Percentiles rank a stretch among this genome's conserved stretches.
Evolutionary conservation across 2,329 filamentous ascomycete genomes (phyloP).

Genomic region (Penicillium hesseltinei): DNA sequence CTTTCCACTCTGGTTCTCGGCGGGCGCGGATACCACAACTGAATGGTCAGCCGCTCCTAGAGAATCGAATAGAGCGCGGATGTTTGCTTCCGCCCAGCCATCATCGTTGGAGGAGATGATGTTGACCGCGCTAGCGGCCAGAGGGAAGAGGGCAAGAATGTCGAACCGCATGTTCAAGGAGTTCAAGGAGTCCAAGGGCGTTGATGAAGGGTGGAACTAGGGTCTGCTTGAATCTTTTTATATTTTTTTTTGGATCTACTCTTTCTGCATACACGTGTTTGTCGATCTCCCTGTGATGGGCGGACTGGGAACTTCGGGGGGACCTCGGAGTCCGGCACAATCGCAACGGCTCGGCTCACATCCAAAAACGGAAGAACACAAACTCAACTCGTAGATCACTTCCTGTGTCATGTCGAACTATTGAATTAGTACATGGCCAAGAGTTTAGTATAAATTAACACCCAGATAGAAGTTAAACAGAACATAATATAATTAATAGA

Average conservation of each 20-base stretch:
- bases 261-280: neutral
- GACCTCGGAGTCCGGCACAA: neutral
- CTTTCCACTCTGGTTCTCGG: slow-evolving; percentile 63
- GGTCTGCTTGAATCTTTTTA: neutral
- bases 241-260: neutral
- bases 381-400: neutral
- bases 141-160: slow-evolving; percentile 6
- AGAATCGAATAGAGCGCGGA: slow-evolving; percentile 59
- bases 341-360: neutral
- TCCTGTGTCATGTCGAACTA: too few relatives aligned
- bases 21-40: slow-evolving; percentile 64
- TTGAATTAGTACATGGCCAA: too few relatives aligned
- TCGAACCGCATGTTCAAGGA: slow-evolving; percentile 23
- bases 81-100: slow-evolving; percentile 69
- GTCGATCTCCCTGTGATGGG: neutral
- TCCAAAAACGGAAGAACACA: neutral
- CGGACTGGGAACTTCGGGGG: neutral
- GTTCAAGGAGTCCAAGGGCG: neutral
- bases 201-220: neutral
- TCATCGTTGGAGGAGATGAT: slow-evolving; percentile 69
- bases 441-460: neutral
- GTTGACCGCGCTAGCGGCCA: slow-evolving; percentile 42
- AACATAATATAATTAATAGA: neutral
- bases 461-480: neutral
- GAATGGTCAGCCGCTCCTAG: slow-evolving; percentile 58